Evolutionary conservation across 495 filamentous ascomycete genomes (phyloP), one percentile per base, ranked within the genome.

Genomic region (Ramalina intermedia): DNA sequence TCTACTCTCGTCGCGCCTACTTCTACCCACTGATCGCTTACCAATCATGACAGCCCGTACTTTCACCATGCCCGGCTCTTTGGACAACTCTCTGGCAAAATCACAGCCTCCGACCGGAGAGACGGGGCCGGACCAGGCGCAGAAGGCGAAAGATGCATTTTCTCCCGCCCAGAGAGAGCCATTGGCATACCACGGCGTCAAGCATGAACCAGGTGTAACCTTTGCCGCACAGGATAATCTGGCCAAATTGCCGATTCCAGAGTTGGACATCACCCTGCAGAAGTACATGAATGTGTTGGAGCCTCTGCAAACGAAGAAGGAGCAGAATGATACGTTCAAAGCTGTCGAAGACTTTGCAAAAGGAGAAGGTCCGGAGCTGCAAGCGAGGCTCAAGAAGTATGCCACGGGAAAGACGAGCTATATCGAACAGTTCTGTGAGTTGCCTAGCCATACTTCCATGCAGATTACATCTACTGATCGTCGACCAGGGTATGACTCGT

Each of bases 351-450:
- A 96, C 37, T 98, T 98, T 55, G 63, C 94, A 39, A 85, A 76
- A 61, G 69, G 72, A 7, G 91, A 96, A 57, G 91, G 91, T 0
- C 85, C 82, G 0, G 76, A 82, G 38, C 69, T 98, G 47, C 88
- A 98, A 58, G 85, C 90, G 55, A 84, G 79, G 64, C 66, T 98
- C 43, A 91, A 87, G 72, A 84, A 83, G 63, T 98, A 98, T 73
- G 87, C 93, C n/a, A 75, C 74, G 5, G 87, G 82, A 20, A 88
- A 87, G 66, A 86, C 86, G 9, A 98, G 93, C 63, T 98, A 93
- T 61, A 96, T 98, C 52, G 91, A 98, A 61, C 91, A 98, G 61
- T 98, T 98, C 55, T 98, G 90, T 96, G 78, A 51, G 89, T 76
- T 27, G 6, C 14, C 21, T 17, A 14, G 2, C 16, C 21, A 23